Conservation (phyloP, 2,329 filamentous ascomycete species). For the Apiospora rasikravindrae region DNA sequence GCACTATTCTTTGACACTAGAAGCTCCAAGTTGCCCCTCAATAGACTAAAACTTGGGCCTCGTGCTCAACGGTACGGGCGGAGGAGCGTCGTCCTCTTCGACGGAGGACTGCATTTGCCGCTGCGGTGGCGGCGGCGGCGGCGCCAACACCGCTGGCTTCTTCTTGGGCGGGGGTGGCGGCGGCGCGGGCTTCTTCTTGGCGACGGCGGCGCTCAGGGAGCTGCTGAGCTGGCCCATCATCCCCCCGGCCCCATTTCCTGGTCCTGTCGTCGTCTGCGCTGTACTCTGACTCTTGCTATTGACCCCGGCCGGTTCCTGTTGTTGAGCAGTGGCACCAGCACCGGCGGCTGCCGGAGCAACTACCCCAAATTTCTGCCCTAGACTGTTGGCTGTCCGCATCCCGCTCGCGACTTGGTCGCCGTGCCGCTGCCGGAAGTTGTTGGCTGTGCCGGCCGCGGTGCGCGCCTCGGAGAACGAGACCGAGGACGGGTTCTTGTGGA, state of each 20-base stretch:
- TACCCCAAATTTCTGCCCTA: slow-evolving; percentile 66
- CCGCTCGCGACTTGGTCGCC: slow-evolving; percentile 70
- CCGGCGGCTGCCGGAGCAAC: slow-evolving; percentile 20
- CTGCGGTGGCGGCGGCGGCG: background rate
- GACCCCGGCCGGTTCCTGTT: background rate
- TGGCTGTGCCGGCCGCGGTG: slow-evolving; percentile 64
- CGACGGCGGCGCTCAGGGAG: slow-evolving; percentile 24
- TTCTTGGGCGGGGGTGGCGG: slow-evolving; percentile 51
- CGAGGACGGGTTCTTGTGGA: slow-evolving; percentile 65
- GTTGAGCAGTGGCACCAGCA: background rate
- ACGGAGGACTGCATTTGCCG: slow-evolving; percentile 23
- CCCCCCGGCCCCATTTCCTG: background rate
- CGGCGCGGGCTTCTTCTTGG: slow-evolving; percentile 60
- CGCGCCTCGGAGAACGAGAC: slow-evolving; percentile 65
- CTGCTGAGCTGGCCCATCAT: background rate
- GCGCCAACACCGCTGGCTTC: slow-evolving; percentile 46
- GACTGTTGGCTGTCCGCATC: slow-evolving; percentile 57
- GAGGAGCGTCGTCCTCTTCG: slow-evolving; percentile 44
- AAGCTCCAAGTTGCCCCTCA: background rate
- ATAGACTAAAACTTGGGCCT: slow-evolving; percentile 50
- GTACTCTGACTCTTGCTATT: background rate
- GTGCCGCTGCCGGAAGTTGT: slow-evolving; percentile 73
- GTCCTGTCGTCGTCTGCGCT: background rate
- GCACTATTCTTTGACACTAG: background rate
- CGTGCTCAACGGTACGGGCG: slow-evolving; percentile 59